Conservation (phyloP, 441 rosid species). For the Monsonia emarginata region DNA sequence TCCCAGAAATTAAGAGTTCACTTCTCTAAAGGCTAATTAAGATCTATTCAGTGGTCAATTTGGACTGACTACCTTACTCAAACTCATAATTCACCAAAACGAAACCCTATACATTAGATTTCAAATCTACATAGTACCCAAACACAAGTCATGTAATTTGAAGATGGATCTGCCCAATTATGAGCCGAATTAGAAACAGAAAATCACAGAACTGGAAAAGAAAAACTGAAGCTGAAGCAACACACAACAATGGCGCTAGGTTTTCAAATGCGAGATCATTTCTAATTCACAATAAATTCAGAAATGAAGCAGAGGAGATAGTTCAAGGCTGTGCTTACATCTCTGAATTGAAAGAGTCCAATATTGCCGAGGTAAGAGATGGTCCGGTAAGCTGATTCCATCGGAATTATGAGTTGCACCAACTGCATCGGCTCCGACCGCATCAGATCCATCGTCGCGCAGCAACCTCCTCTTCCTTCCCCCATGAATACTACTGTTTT, state of each 20-base stretch:
- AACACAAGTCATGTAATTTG: no score
- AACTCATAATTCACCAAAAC: background rate
- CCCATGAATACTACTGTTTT: background rate
- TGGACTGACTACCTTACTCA: background rate
- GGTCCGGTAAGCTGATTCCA: conserved; percentile 19
- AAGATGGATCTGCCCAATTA: background rate
- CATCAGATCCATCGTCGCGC: conserved; percentile 24
- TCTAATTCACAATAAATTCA: background rate
- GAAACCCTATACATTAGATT: background rate
- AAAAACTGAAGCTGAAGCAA: background rate
- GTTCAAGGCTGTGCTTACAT: conserved; percentile 13
- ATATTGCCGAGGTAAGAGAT: conserved; percentile 24
- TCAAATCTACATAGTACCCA: background rate
- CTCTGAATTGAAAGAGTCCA: conserved; percentile 26
- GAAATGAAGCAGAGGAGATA: background rate
- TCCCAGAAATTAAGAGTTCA: background rate
- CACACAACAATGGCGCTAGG: background rate
- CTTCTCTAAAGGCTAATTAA: background rate
- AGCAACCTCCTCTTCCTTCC: conserved; percentile 15
- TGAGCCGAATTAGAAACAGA: background rate
- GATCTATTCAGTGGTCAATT: background rate
- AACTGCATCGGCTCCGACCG: conserved; percentile 27
- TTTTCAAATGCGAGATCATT: background rate
- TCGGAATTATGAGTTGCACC: conserved; percentile 25
- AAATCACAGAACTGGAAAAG: background rate